These are phyloP conservation scores for Phragmites australis DNA, from an alignment of 176 grass and related monocot genomes.

Conservation along the genomic window DNA sequence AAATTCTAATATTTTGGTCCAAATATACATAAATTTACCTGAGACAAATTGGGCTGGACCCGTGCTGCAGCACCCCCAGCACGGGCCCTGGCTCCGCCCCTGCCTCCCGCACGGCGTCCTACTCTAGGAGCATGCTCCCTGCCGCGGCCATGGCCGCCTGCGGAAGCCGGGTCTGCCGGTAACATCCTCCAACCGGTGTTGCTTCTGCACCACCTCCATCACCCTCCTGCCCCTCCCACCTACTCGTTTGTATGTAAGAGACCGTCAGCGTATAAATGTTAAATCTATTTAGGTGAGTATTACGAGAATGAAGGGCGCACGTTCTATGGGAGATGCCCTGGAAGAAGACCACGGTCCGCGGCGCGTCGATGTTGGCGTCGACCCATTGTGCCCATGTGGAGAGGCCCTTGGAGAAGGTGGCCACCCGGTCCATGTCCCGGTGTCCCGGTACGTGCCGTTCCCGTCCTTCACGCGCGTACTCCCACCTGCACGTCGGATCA, in stretches of 20 bases:
- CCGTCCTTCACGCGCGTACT: constrained; percentile 55
- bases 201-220: constrained; percentile 17
- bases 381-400: constrained; percentile 59
- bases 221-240: constrained; percentile 28
- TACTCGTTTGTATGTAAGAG: no score
- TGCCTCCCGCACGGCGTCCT: constrained; percentile 46
- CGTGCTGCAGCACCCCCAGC: no score
- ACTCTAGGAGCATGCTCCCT: constrained; percentile 22
- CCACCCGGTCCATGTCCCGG: constrained; percentile 54
- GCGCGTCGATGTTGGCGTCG: constrained; percentile 41
- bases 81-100: no score
- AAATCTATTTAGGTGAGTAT: background rate
- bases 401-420: constrained; percentile 56
- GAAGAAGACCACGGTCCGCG: constrained; percentile 52
- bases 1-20: no score
- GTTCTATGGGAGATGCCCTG: constrained; percentile 64
- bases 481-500: constrained; percentile 56
- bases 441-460: constrained; percentile 36
- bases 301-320: constrained; percentile 25
- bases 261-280: no score
- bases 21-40: no score
- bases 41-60: no score
- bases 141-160: constrained; percentile 33
- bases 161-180: constrained; percentile 51
- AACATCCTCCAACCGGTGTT: constrained; percentile 32